These are phyloP conservation scores for Salix caprea DNA, from an alignment of 345 rosid species.

Conservation along the genomic window DNA sequence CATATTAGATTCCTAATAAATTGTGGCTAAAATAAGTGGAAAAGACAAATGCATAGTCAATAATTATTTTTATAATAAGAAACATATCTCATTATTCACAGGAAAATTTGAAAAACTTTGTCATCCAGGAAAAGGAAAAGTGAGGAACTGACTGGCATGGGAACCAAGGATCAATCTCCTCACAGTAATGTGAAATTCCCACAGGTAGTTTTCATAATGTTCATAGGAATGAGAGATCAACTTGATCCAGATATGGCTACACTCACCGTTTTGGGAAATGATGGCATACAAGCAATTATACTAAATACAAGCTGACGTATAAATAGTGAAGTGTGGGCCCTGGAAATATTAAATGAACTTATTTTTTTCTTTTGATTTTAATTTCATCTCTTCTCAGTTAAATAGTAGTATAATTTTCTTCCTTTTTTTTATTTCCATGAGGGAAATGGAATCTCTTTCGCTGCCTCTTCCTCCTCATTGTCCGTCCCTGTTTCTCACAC, in stretches of 20 bases:
- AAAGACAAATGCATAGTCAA: too few relatives aligned
- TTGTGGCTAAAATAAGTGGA: too few relatives aligned
- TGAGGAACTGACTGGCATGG: constrained; percentile 33
- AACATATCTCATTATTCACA: too few relatives aligned
- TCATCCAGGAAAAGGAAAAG: constrained; percentile 53
- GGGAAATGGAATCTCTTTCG: constrained; percentile 18
- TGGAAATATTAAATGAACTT: background rate
- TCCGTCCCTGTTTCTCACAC: constrained; percentile 29
- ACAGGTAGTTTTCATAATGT: constrained; percentile 26
- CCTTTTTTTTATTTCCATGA: background rate
- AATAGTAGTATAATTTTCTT: background rate
- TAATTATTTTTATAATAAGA: too few relatives aligned
- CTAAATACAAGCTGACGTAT: background rate
- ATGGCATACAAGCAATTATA: background rate
- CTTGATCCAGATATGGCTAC: background rate
- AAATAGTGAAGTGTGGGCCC: background rate
- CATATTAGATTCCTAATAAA: too few relatives aligned
- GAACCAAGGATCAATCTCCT: constrained; percentile 27
- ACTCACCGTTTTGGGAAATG: background rate
- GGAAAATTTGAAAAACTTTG: too few relatives aligned
- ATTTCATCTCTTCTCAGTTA: background rate
- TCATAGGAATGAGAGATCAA: constrained; percentile 5
- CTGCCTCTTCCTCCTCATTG: constrained; percentile 28
- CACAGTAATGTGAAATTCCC: constrained; percentile 22
- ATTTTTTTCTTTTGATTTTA: background rate